Percentiles rank a stretch among this genome's conserved stretches.
Conservation (phyloP, 1,139 yeast genomes). For the Hyphopichia burtonii region DNA sequence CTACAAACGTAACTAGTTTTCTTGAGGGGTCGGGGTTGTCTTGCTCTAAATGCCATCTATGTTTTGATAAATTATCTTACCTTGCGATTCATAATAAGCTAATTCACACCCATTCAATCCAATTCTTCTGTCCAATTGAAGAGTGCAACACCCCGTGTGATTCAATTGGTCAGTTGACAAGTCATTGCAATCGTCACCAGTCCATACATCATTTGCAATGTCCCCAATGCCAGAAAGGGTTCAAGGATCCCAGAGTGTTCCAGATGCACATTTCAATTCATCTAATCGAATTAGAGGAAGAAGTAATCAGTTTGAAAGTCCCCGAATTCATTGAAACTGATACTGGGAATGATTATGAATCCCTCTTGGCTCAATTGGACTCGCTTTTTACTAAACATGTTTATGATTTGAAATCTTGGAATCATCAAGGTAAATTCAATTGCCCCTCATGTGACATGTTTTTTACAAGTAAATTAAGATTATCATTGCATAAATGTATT, state of each 20-base stretch:
- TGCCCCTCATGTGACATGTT: background rate
- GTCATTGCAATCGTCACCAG: background rate
- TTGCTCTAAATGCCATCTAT: no score
- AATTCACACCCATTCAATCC: no score
- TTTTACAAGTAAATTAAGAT: conserved; percentile 1
- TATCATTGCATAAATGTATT: conserved; percentile 2
- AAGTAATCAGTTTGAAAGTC: background rate
- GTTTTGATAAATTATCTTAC: background rate
- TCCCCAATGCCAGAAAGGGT: background rate
- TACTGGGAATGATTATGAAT: background rate
- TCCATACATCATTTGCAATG: background rate
- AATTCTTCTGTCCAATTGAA: background rate
- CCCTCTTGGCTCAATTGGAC: background rate
- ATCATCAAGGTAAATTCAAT: background rate
- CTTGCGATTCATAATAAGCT: conserved; percentile 2
- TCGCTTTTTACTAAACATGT: background rate
- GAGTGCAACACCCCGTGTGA: background rate
- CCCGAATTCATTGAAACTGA: background rate
- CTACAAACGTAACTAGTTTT: no score
- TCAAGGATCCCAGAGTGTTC: background rate
- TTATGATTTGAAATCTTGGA: background rate
- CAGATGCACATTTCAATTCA: conserved; percentile 1
- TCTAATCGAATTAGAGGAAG: conserved; percentile 1
- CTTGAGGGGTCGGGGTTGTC: no score
- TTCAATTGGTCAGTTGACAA: background rate